These are phyloP conservation scores for Boletus smithii DNA, from an alignment of 1,284 basidiomycete genomes.

Conservation along the genomic window DNA sequence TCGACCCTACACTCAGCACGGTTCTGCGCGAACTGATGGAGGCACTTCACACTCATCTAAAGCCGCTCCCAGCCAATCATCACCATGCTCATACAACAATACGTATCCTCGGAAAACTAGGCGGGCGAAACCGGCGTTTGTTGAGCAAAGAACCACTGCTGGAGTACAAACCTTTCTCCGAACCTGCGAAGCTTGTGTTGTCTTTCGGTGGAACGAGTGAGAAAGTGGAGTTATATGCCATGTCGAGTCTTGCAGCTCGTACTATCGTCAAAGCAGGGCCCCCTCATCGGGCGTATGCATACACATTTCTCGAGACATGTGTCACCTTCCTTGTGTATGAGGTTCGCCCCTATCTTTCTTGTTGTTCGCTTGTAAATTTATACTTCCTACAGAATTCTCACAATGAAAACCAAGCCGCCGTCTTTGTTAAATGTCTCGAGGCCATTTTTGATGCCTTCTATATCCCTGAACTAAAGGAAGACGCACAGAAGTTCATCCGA, in stretches of 20 bases:
- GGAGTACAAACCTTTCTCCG: slow-evolving; percentile 67
- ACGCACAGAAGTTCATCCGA: slow-evolving; percentile 66
- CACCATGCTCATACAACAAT: slow-evolving; percentile 94
- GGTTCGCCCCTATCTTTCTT: slow-evolving; percentile 40
- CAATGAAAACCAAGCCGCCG: slow-evolving; percentile 72
- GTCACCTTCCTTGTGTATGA: slow-evolving; percentile 74
- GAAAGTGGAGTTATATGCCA: slow-evolving; percentile 68
- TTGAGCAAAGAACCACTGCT: slow-evolving; percentile 81
- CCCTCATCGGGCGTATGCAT: slow-evolving; percentile 63
- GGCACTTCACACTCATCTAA: slow-evolving; percentile 87
- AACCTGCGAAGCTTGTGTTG: slow-evolving; percentile 66
- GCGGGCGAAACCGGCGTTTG: slow-evolving; percentile 89
- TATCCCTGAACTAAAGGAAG: slow-evolving; percentile 64
- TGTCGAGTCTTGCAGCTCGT: slow-evolving; percentile 69
- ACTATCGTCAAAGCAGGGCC: slow-evolving; percentile 59
- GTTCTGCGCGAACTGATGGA: slow-evolving; percentile 94
- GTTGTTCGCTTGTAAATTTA: not conserved
- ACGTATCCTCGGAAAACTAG: slow-evolving; percentile 95
- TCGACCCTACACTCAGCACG: slow-evolving; percentile 94
- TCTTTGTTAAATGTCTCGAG: slow-evolving; percentile 70
- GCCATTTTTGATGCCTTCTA: slow-evolving; percentile 80
- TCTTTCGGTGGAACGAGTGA: slow-evolving; percentile 74
- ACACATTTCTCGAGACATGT: slow-evolving; percentile 75
- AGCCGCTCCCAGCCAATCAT: slow-evolving; percentile 88
- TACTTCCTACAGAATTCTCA: slow-evolving; percentile 55